Evolutionary conservation across 192 early-diverging fungal species (phyloP).

Genomic region (Diversispora eburnea): DNA sequence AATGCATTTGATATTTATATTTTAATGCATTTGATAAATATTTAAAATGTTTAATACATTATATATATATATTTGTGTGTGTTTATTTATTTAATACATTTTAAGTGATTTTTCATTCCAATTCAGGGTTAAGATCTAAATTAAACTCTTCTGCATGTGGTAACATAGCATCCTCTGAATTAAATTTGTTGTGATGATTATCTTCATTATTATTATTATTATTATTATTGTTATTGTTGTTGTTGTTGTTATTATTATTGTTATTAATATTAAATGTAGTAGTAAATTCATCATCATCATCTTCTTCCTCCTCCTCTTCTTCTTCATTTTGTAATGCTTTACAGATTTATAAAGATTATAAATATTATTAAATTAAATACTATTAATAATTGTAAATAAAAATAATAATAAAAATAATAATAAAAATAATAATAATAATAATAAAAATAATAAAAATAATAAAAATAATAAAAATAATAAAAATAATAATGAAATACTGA

Average conservation of each 20-base stretch:
- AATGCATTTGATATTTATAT: too few relatives aligned
- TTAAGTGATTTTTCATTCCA: slow-evolving; percentile 10
- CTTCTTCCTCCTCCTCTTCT: slow-evolving; percentile 30
- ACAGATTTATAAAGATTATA: neutral
- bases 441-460: too few relatives aligned
- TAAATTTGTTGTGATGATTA: neutral
- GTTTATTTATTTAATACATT: too few relatives aligned
- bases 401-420: neutral
- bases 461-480: neutral
- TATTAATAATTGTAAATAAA: slow-evolving; percentile 31
- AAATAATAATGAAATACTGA: slow-evolving; percentile 20
- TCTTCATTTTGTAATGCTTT: slow-evolving; percentile 31
- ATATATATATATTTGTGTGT: too few relatives aligned
- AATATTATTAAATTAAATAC: neutral
- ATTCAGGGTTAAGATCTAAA: slow-evolving; percentile 44
- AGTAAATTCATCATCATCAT: slow-evolving; percentile 14
- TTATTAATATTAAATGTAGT: too few relatives aligned
- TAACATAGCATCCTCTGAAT: slow-evolving; percentile 5
- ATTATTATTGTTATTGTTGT: neutral
- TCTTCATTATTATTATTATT: neutral
- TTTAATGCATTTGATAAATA: too few relatives aligned
- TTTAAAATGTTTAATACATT: too few relatives aligned
- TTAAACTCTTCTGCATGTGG: slow-evolving; percentile 30
- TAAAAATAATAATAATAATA: neutral
- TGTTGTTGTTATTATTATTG: neutral